Evolutionary conservation across 2,329 filamentous ascomycete genomes (phyloP).

Genomic region (Fusarium palustre): DNA sequence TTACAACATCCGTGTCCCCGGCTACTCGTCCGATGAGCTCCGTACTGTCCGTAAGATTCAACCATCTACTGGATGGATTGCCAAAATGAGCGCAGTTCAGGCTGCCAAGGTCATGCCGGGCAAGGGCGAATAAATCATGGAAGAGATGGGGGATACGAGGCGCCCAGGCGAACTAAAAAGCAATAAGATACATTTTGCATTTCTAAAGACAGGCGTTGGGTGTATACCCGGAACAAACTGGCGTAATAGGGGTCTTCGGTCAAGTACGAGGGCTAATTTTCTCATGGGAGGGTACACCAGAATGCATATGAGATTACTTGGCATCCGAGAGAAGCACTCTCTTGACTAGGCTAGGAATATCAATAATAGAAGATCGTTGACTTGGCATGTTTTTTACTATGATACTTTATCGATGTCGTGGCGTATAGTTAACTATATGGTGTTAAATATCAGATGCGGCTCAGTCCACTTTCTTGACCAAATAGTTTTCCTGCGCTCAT

Average conservation of each 20-base stretch:
- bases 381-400: neutral
- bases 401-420: neutral
- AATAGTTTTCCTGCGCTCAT: neutral
- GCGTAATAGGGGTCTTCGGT: slow-evolving; percentile 22
- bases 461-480: neutral
- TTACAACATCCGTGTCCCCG: slow-evolving; percentile 92
- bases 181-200: slow-evolving; percentile 5
- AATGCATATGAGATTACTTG: slow-evolving; percentile 1
- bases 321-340: neutral
- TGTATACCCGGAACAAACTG: slow-evolving; percentile 41
- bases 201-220: slow-evolving; percentile 40
- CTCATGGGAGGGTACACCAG: neutral
- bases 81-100: slow-evolving; percentile 97
- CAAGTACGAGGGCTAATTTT: neutral
- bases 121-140: slow-evolving; percentile 61
- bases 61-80: slow-evolving; percentile 88
- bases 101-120: slow-evolving; percentile 85
- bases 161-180: neutral
- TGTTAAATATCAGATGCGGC: neutral
- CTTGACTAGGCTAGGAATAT: neutral
- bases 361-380: neutral
- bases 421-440: neutral
- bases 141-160: neutral
- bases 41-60: slow-evolving; percentile 94
- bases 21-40: slow-evolving; percentile 93